Evolutionary conservation across 768 basidiomycete species (phyloP).

Genomic region (Amanita subjunquillea): DNA sequence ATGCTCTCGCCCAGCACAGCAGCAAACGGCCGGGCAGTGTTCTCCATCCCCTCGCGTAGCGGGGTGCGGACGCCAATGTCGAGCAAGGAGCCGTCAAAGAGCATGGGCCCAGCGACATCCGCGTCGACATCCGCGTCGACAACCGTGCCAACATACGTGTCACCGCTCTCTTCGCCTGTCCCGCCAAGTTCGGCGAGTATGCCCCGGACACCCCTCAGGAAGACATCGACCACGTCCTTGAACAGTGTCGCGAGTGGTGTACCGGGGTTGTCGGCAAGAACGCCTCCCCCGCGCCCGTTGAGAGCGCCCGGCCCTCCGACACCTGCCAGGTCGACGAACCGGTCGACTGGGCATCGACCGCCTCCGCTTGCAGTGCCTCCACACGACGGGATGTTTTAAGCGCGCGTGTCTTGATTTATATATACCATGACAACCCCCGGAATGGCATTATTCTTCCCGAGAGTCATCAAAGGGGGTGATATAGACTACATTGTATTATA

Average conservation of each 20-base stretch:
- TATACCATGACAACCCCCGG: too few species aligned
- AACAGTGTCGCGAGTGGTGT: neutral
- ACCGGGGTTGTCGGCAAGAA: neutral
- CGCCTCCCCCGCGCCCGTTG: neutral
- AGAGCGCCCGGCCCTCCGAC: neutral
- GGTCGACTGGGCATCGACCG: constrained; percentile 25
- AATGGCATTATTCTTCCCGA: neutral
- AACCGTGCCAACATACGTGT: neutral
- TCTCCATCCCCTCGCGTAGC: constrained; percentile 2
- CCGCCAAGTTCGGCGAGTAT: neutral
- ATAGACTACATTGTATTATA: neutral
- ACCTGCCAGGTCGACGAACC: constrained; percentile 31
- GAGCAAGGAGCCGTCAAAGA: neutral
- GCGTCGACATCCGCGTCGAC: neutral
- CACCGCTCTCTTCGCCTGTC: neutral
- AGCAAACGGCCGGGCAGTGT: constrained; percentile 5
- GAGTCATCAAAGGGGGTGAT: neutral
- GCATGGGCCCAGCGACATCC: neutral
- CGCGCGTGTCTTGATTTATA: too few species aligned
- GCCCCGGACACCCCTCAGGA: neutral
- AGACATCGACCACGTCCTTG: neutral
- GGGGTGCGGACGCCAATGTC: neutral
- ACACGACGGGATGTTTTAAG: constrained; percentile 19
- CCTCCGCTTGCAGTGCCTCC: constrained; percentile 36
- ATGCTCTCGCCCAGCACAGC: neutral